A percentile compares a stretch with the other conserved stretches of the same genome.
These are phyloP conservation scores for Plectranthus barbatus DNA, from an alignment of 257 asterid species.

Conservation along the genomic window DNA sequence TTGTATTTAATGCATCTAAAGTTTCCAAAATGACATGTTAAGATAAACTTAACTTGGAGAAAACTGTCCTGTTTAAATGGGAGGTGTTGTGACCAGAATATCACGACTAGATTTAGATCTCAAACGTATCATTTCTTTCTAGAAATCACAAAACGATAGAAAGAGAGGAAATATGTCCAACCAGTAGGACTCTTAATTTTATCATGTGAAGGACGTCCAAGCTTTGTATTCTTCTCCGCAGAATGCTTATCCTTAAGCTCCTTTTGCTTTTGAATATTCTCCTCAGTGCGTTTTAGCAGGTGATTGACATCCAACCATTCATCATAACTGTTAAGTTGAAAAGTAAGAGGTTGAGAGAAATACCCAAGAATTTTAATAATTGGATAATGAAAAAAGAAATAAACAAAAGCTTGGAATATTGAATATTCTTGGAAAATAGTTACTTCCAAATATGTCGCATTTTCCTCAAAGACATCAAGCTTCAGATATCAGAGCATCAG, in stretches of 20 bases:
- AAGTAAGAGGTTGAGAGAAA: not conserved
- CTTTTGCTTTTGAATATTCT: slow-evolving; percentile 42
- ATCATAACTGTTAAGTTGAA: slow-evolving; percentile 60
- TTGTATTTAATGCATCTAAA: not conserved
- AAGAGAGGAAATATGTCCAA: slow-evolving; percentile 15
- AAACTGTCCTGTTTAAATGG: too few species aligned
- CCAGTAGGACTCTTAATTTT: slow-evolving; percentile 42
- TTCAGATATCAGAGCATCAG: not conserved
- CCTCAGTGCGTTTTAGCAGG: slow-evolving; percentile 54
- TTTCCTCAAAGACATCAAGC: slow-evolving; percentile 1
- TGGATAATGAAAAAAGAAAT: not conserved
- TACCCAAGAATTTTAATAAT: not conserved
- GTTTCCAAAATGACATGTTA: not conserved
- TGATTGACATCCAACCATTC: slow-evolving; percentile 59
- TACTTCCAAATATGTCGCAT: not conserved
- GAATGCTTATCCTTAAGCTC: slow-evolving; percentile 37
- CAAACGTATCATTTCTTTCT: not conserved
- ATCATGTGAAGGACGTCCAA: slow-evolving; percentile 31
- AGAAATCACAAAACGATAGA: not conserved
- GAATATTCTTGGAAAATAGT: slow-evolving; percentile 1
- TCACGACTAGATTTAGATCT: not conserved
- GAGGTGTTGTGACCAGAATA: not conserved
- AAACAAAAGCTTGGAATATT: not conserved
- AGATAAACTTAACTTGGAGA: too few species aligned
- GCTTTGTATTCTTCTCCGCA: slow-evolving; percentile 29